Base-by-base conservation (phyloP, 2,329 filamentous ascomycete genomes). In the Fusarium transvaalense region DNA sequence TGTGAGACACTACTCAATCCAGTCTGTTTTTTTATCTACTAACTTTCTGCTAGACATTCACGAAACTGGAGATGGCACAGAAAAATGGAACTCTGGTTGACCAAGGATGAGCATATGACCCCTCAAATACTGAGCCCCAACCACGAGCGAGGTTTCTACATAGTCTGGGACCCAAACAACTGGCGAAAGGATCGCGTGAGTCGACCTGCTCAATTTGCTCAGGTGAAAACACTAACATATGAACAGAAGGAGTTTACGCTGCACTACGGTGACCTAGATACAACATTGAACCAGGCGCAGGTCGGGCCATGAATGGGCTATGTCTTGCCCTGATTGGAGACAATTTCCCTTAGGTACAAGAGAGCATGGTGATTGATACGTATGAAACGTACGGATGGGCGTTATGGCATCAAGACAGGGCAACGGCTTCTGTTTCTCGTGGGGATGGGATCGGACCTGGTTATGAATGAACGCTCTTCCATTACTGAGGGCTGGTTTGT, bases 41-140 rank as follows among this genome's bases (percentile, higher is more conserved):
- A 27, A 73, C 51, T 23, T 17, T 21, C n/a, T 23, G n/a, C 10
- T 59, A 90, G 88, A 42, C 86, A 88, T 71, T 85, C 84, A 61
- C 84, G 89, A 21, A 89, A 89, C 76, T 91, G 89, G 89, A 82
- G 89, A 64, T 91, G 88, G 85, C 88, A 91, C 76, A 90, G 90
- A 80, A 89, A 89, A 76, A 78, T 88, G 25, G 86, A 88, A 68
- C 77, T 90, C 25, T 91, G 89, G 89, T 78, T 91, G 50, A 91
- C 89, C 7, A 91, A 91, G 76, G 89, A 91, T 71, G 88, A 90
- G 58, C 80, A 87, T 68, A 88, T 90, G 86, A 84, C 86, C 43
- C 88, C 88, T 31, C 86, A 88, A 61, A 82, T 85, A 17, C 76
- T 91, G 43, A 86, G 86, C 54, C 83, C 83, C 14, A 85, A 81